Percentiles rank a stretch among this genome's conserved stretches.
Conservation (phyloP, 1,284 basidiomycete species). For the Sporisorium graminicola region DNA sequence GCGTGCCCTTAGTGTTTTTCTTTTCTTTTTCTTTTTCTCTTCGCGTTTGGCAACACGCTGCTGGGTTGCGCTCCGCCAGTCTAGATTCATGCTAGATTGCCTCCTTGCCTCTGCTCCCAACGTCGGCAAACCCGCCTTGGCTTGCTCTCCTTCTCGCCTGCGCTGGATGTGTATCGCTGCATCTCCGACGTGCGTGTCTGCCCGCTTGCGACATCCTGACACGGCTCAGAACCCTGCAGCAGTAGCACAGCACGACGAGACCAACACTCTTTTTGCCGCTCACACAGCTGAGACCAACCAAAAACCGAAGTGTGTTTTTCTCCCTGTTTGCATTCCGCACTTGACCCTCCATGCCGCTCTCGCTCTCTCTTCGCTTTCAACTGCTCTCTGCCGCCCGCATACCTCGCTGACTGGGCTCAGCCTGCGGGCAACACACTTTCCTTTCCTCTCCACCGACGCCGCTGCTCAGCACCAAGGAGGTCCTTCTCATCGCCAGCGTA, state of each 20-base stretch:
- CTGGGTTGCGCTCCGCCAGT: neutral
- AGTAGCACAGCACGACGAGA: neutral
- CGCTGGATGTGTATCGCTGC: neutral
- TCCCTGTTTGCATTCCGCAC: conserved; percentile 5
- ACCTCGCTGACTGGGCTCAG: neutral
- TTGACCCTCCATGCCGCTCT: neutral
- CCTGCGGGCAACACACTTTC: conserved; percentile 1
- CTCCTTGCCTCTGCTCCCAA: conserved; percentile 1
- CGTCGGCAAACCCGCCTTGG: neutral
- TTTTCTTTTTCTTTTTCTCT: neutral
- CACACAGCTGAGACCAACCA: neutral
- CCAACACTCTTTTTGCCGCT: neutral
- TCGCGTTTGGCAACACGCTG: neutral
- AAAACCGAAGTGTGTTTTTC: neutral
- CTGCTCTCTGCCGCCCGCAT: neutral
- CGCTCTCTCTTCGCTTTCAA: neutral
- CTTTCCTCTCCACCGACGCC: neutral
- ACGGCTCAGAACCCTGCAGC: conserved; percentile 3
- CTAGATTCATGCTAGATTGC: neutral
- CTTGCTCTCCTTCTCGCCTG: neutral
- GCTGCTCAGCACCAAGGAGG: neutral
- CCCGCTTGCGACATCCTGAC: neutral
- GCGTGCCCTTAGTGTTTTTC: neutral
- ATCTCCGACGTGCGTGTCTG: neutral
- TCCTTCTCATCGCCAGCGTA: neutral